Base-by-base conservation (phyloP, 331 rosid species). In the Quercus lobata region DNA sequence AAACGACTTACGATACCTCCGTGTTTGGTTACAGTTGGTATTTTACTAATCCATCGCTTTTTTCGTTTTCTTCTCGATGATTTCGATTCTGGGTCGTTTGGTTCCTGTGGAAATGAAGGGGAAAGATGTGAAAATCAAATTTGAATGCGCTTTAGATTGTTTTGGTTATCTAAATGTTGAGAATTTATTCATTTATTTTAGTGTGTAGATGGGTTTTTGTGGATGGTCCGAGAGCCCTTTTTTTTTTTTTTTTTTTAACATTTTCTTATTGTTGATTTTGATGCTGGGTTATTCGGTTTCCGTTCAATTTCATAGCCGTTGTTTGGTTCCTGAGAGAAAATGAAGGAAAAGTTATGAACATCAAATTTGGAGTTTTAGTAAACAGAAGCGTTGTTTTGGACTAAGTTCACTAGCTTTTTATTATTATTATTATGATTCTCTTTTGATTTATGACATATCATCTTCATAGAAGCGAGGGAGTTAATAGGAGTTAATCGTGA, bases 21-120 rank as follows among this genome's bases (percentile, higher is more conserved):
- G 97, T n/a, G 91, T 95, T 85, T 95, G 97, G 99, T 86, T 95
- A 35, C 97, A 95, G 76, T 85, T 92, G 97, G 99, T 94, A 90
- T 81, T 57, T 56, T 6, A 61, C 14, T 68, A 69, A 7, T 18
- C 81, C 70, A 12, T 16, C 21, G 18, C 15, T 41, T 41, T 69
- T 58, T 34, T 19, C 30, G 5, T 58, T 10, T 5, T 29, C 1
- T 17, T 74, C 14, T 35, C 11, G 1, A 29, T 4, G 21, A 73
- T 25, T 63, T 60, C n/a, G 5, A 66, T 66, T 78, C 66, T 44
- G 66, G 76, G 73, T 57, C 24, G 11, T 63, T 85, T 78, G 74
- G 78, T 58, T 55, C 44, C 24, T 58, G 72, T 41, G 71, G 56
- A 77, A 76, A 24, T 18, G 25, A n/a, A 14, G 14, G 14, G 41